phyloP scores from a whole-genome alignment of 345 rosid species.

The Abelmoschus esculentus region DNA sequence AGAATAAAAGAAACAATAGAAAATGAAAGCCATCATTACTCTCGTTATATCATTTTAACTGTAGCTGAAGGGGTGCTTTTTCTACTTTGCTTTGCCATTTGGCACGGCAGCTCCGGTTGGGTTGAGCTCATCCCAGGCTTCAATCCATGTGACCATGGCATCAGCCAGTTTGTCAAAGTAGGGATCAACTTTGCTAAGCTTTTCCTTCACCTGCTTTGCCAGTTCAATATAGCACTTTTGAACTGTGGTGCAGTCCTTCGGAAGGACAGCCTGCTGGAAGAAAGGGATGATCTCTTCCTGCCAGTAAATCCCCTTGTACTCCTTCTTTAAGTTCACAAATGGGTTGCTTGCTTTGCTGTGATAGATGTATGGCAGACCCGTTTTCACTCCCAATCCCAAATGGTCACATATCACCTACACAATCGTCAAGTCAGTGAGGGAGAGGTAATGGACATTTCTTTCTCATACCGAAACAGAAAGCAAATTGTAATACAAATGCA shows the following conservation, averaged over 20 bases:
- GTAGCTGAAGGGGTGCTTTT: not conserved
- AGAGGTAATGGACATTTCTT: not conserved
- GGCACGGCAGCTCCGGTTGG: slow-evolving; percentile 6
- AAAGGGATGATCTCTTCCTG: slow-evolving; percentile 35
- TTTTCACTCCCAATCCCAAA: slow-evolving; percentile 23
- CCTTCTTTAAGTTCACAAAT: slow-evolving; percentile 31
- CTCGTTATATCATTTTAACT: not conserved
- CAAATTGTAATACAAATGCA: not conserved
- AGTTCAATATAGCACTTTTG: slow-evolving; percentile 28
- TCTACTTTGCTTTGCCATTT: not conserved
- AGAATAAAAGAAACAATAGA: not conserved
- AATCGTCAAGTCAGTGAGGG: not conserved
- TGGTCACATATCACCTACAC: slow-evolving; percentile 30
- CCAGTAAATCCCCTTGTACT: slow-evolving; percentile 31
- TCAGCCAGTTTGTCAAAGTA: slow-evolving; percentile 30
- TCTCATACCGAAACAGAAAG: no score
- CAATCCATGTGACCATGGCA: slow-evolving; percentile 36
- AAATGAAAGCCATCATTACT: not conserved
- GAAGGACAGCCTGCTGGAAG: slow-evolving; percentile 23
- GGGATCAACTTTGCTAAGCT: slow-evolving; percentile 21
- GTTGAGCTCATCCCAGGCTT: slow-evolving; percentile 32
- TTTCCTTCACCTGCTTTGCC: slow-evolving; percentile 26
- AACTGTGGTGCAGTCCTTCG: slow-evolving; percentile 28
- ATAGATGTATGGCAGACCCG: slow-evolving; percentile 28
- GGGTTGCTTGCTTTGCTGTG: slow-evolving; percentile 35